These are phyloP conservation scores for Plasmopara halstedii DNA, from an alignment of 352 stramenopile species.

Conservation along the genomic window DNA sequence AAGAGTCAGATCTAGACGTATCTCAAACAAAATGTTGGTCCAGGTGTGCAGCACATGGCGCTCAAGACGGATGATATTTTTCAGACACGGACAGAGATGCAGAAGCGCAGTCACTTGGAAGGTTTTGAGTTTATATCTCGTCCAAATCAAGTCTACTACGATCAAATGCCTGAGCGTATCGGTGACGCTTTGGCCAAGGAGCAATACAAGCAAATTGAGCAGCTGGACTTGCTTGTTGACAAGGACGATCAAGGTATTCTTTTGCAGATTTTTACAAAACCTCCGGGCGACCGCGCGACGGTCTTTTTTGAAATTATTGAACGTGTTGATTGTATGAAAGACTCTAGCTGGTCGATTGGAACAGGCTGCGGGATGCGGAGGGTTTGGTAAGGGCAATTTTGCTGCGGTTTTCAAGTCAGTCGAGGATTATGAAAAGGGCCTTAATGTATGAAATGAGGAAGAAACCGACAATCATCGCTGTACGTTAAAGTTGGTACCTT, in stretches of 20 bases:
- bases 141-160: conserved; percentile 88
- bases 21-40: conserved; percentile 92
- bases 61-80: conserved; percentile 97
- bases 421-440: conserved; percentile 83
- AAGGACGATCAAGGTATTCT: conserved; percentile 93
- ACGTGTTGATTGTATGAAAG: conserved; percentile 84
- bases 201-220: conserved; percentile 88
- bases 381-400: conserved; percentile 92
- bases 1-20: conserved; percentile 96
- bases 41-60: conserved; percentile 95
- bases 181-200: conserved; percentile 67
- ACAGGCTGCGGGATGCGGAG: conserved; percentile 73
- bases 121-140: conserved; percentile 84
- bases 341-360: conserved; percentile 60
- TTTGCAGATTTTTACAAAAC: conserved; percentile 90
- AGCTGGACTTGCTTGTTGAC: conserved; percentile 91
- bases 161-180: conserved; percentile 77
- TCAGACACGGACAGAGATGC: conserved; percentile 83
- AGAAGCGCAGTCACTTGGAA: conserved; percentile 55
- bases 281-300: conserved; percentile 77
- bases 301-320: conserved; percentile 93
- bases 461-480: too few species aligned
- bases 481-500: too few species aligned
- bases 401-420: conserved; percentile 90
- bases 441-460: too few species aligned